Conservation (phyloP, 768 basidiomycete genomes). For the Ephemerocybe angulata region DNA sequence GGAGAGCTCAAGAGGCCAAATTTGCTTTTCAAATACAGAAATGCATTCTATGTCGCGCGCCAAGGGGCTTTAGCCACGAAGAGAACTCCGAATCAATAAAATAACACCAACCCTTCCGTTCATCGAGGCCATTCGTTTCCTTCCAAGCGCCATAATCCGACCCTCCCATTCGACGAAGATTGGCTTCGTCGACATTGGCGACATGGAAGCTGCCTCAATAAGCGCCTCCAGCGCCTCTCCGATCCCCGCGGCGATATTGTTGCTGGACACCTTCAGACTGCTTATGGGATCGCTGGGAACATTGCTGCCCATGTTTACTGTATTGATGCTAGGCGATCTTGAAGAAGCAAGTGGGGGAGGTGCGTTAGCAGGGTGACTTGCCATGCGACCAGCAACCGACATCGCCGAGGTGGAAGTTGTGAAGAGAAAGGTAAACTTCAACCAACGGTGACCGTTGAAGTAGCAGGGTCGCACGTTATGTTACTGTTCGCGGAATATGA, state of each 20-base stretch:
- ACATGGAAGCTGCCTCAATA: slow-evolving; percentile 16
- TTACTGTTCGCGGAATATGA: neutral
- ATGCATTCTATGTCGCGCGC: slow-evolving; percentile 24
- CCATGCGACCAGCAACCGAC: neutral
- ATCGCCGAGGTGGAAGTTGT: neutral
- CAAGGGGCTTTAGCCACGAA: no score
- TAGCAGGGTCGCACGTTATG: neutral
- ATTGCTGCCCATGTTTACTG: slow-evolving; percentile 3
- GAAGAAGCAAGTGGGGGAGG: neutral
- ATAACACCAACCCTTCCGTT: slow-evolving; percentile 24
- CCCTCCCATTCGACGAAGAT: slow-evolving; percentile 31
- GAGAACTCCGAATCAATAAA: no score
- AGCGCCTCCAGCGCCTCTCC: slow-evolving; percentile 29
- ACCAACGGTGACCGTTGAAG: neutral
- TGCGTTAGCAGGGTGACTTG: neutral
- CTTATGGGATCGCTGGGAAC: slow-evolving; percentile 12
- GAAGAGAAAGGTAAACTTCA: neutral
- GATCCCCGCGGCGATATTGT: slow-evolving; percentile 30
- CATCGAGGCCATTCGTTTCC: slow-evolving; percentile 29
- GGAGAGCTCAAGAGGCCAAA: slow-evolving; percentile 32
- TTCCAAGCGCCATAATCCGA: slow-evolving; percentile 33
- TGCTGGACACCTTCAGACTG: slow-evolving; percentile 21
- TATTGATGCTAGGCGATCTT: neutral
- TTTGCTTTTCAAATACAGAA: slow-evolving; percentile 34
- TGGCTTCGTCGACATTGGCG: slow-evolving; percentile 20